Evolutionary conservation across 2,329 filamentous ascomycete genomes (phyloP).

Genomic region (Fusarium siculi): DNA sequence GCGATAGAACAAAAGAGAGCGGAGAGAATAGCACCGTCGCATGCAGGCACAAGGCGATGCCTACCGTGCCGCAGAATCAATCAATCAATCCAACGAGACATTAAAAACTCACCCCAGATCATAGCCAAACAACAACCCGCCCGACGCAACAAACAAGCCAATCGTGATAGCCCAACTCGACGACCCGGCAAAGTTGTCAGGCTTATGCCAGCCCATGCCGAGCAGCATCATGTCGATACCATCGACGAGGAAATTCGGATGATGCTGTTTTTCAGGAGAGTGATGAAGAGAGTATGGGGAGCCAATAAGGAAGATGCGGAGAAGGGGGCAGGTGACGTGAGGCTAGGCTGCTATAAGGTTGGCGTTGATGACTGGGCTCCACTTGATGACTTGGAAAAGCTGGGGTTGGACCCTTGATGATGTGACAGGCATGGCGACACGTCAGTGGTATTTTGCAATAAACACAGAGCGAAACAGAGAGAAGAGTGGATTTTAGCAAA

Average conservation of each 20-base stretch:
- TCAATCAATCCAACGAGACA: neutral
- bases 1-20: no score
- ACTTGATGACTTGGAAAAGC: neutral
- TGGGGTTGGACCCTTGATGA: slow-evolving; percentile 3
- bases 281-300: neutral
- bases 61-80: neutral
- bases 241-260: neutral
- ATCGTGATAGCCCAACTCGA: slow-evolving; percentile 78
- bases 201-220: slow-evolving; percentile 78
- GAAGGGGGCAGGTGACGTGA: neutral
- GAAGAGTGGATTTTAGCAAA: neutral
- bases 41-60: neutral
- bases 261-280: neutral
- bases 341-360: neutral
- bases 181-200: slow-evolving; percentile 78
- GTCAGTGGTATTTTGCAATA: neutral
- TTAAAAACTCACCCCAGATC: slow-evolving; percentile 69
- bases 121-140: slow-evolving; percentile 76
- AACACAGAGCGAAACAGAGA: no score
- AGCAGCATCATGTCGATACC: slow-evolving; percentile 63
- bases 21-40: neutral
- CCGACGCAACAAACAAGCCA: slow-evolving; percentile 75
- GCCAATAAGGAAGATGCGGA: neutral
- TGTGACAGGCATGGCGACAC: neutral
- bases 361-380: neutral